Percentiles rank a stretch among this genome's conserved stretches.
Evolutionary conservation across 2,329 filamentous ascomycete genomes (phyloP).

Genomic region (Grosmannia penicillata): DNA sequence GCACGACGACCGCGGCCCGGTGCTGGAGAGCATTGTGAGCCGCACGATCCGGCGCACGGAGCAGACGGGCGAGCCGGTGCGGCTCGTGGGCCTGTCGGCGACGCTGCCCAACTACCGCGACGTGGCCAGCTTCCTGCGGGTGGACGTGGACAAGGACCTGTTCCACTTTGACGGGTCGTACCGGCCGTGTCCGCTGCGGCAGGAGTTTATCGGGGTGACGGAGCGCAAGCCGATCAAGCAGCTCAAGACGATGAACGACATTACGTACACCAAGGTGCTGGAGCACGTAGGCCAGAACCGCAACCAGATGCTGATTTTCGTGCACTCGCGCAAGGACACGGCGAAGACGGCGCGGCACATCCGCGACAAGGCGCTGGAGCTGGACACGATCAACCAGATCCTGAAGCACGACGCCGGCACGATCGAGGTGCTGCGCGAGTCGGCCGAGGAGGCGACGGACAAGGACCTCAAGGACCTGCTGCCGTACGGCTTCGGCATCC

Average conservation of each 20-base stretch:
- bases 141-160: slow-evolving; percentile 69
- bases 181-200: slow-evolving; percentile 82
- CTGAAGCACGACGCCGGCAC: slow-evolving; percentile 84
- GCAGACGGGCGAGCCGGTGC: slow-evolving; percentile 84
- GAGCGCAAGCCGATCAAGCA: slow-evolving; percentile 99
- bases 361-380: slow-evolving; percentile 89
- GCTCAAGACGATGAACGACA: slow-evolving; percentile 97
- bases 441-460: slow-evolving; percentile 70
- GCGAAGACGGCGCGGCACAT: slow-evolving; percentile 95
- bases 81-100: slow-evolving; percentile 82
- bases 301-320: slow-evolving; percentile 98
- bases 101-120: slow-evolving; percentile 94
- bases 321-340: slow-evolving; percentile 95
- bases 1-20: slow-evolving; percentile 92
- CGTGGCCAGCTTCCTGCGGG: slow-evolving; percentile 87
- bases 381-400: slow-evolving; percentile 94
- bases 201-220: slow-evolving; percentile 94
- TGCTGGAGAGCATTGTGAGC: slow-evolving; percentile 92
- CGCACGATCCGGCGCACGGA: slow-evolving; percentile 86
- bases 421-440: slow-evolving; percentile 73
- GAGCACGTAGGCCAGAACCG: slow-evolving; percentile 87
- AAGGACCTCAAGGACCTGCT: slow-evolving; percentile 83
- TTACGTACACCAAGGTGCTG: slow-evolving; percentile 93
- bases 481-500: slow-evolving; percentile 94
- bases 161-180: slow-evolving; percentile 96